Percentiles rank a stretch among this genome's conserved stretches.
Conservation (phyloP, 1,139 yeast genomes). For the Candida tunisiensis region DNA sequence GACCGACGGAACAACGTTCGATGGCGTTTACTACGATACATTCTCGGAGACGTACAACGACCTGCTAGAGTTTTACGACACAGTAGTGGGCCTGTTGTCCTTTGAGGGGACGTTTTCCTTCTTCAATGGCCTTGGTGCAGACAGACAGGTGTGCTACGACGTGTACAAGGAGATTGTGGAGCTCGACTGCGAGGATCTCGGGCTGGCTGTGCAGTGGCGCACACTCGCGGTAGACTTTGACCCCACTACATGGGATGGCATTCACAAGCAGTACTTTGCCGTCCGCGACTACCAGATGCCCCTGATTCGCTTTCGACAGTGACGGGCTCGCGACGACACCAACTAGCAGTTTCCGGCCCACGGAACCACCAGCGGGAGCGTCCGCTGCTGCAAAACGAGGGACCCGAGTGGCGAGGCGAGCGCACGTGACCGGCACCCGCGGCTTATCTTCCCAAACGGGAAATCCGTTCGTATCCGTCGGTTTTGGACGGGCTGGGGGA, state of each 20-base stretch:
- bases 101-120: conserved; percentile 63
- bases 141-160: conserved; percentile 73
- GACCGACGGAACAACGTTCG: conserved; percentile 55
- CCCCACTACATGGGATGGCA: conserved; percentile 43
- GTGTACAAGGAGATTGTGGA: conserved; percentile 75
- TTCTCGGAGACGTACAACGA: conserved; percentile 80
- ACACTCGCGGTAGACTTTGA: conserved; percentile 11
- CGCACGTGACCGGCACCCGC: too few relatives aligned
- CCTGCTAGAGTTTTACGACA: conserved; percentile 73
- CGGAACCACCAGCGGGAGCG: too few relatives aligned
- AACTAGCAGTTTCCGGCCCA: too few relatives aligned
- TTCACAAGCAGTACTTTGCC: conserved; percentile 39
- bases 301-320: conserved; percentile 7
- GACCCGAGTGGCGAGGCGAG: too few relatives aligned
- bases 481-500: too few relatives aligned
- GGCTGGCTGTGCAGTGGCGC: conserved; percentile 40
- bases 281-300: conserved; percentile 13
- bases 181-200: conserved; percentile 65
- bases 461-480: too few relatives aligned
- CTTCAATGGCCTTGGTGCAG: conserved; percentile 95
- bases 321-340: too few relatives aligned
- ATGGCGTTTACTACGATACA: conserved; percentile 89
- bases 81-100: conserved; percentile 63
- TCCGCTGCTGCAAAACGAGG: too few relatives aligned
- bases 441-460: too few relatives aligned